Base-by-base conservation (phyloP, 2,329 filamentous ascomycete genomes). In the Diatrype stigma region DNA sequence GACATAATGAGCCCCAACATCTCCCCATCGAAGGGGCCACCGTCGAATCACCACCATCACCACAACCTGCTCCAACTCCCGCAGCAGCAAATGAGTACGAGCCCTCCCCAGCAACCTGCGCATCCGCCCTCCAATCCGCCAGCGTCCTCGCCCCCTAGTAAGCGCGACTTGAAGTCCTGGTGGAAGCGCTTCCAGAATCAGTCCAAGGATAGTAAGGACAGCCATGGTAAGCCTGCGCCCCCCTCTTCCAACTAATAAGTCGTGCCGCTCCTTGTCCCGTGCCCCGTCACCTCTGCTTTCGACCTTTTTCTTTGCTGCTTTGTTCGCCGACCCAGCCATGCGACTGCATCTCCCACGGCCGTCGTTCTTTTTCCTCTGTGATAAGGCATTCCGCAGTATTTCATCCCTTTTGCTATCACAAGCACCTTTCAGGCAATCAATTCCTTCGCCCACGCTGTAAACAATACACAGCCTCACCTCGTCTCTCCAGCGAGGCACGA, bases 181-280 rank as follows among this genome's bases (percentile, higher is more conserved):
- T 97, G 94, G 94, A 96, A 91, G 72, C 85, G 86, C 63, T 97
- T 99, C 74, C 94, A 94, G 73, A 81, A 88, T 49, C 76, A 80
- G 44, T 71, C 76, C 35, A 82, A 77, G 63, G 34, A 37, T 16
- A 76, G 78, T 52, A 77, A 81, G 50, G 81, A 84, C 58, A 61
- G 73, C 47, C 72, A 76, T 64, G 80, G 81, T 84, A 79, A 65
- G 79, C 78, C 62, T 60, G 58, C 55, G 65, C 57, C 45, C 40
- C 34, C n/a, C 34, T 37, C 40, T 28, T 44, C 22, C 11, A 22
- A 49, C 50, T 45, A 48, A 21, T 55, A 58, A 53, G 59, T 58
- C 51, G 48, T 50, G 42, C 55, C 51, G 14, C 40, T 11, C 10
- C 21, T 44, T 17, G 16, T 44, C 21, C 40, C 10, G 17, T 23